Base-by-base conservation (phyloP, 371 early-diverging fungal species). In the Syncephalastrum racemosum region DNA sequence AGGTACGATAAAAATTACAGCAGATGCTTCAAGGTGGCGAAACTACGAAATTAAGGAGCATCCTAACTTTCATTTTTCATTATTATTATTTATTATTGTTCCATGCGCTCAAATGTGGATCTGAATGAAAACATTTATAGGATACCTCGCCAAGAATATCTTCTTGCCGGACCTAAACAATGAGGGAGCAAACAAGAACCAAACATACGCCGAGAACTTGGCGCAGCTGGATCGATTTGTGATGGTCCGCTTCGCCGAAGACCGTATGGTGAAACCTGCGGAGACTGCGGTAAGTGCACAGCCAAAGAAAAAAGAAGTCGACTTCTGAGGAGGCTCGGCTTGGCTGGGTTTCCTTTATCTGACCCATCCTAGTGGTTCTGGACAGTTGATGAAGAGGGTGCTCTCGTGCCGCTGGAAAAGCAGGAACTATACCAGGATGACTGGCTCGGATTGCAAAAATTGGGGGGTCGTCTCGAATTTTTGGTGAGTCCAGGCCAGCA, bases 81-180 rank as follows among this genome's bases (percentile, higher is more conserved):
- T 31, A 31, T 31, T 27, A 1, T 27, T 27, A 27, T 27, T 31
- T 31, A 31, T 31, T 2, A 31, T 31, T 7, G 8, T 31, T 8
- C n/a, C n/a, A 8, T 31, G 36, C 36, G 36, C 36, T 31, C 5
- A 31, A 31, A 24, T 14, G 45, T 22, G 45, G 44, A 48, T 6
- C 39, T 46, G 43, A 60, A 48, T 13, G 47, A 47, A 44, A 23
- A 24, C 36, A 27, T 36, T 20, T 58, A 12, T 62, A 75, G 77
- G 62, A n/a, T 97, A 97, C 66, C 56, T 90, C 46, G 61, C 81
- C 46, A 67, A 71, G 56, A 93, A 85, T 63, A 81, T 89, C 31
- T 97, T 95, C 58, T 71, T 97, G 19, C 90, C 98, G 0, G 83
- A 88, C 50, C 70, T 95, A 49, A 97, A 97, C 69, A 90, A 93